Base-by-base conservation (phyloP, 306 rosid species). In the Malus asiatica region DNA sequence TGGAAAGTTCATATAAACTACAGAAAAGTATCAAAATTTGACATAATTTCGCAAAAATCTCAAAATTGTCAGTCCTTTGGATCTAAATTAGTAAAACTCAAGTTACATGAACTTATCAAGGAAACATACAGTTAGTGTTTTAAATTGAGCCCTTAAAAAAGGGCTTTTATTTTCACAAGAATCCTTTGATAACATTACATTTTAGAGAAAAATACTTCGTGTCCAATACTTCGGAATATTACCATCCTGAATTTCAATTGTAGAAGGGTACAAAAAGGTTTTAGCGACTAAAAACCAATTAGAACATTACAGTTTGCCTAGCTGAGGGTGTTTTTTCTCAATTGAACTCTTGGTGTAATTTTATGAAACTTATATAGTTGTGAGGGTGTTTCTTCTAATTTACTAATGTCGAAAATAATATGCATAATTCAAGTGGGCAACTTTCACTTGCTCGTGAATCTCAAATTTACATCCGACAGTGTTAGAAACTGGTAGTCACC, bases 401-500 rank as follows among this genome's bases (percentile, higher is more conserved):
- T 46, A 0, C 2, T 1, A 46, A 46, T 46, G 18, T 46, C 3
- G 0, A 2, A 63, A 63, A 15, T 29, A 62, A 27, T 63, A 63
- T 2, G 1, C 40, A 61, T 27, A 63, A 63, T 63, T 63, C 3
- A 8, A 15, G 11, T 8, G 44, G 68, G 44, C 48, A 35, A 35
- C 70, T 66, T 38, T 38, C 42, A 1, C 42, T 20, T 32, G 30
- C 40, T 11, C 2, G 53, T 11, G 46, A 53, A 52, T 71, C 57
- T 45, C 32, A 23, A 42, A 12, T 22, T 44, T 6, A 0, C 72
- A 68, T n/a, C 19, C 57, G 29, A 62, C 5, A 13, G 42, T 52
- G 3, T 19, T 25, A 10, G 25, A 76, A 76, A 13, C 6, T 38
- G 25, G 18, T 1, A 72, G 32, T 83, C 22, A 92, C 98, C 96